Evolutionary conservation across 2,329 filamentous ascomycete genomes (phyloP), one percentile per base, ranked within the genome.

Genomic region (Verticillium isaacii): DNA sequence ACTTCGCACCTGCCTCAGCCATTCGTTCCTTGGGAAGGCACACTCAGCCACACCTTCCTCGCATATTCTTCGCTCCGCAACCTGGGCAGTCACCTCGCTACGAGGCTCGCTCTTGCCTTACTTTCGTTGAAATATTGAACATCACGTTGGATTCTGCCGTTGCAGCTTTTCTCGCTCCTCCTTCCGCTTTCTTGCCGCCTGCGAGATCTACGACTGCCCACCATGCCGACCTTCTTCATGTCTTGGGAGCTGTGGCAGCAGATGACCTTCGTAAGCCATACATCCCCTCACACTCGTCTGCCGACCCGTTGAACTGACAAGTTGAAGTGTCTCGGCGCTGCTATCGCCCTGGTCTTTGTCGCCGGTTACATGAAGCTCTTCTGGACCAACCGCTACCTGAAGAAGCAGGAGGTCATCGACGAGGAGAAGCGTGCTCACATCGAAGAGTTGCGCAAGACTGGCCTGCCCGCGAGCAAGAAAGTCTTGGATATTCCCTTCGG

Each of bases 231-330:
- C 45, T 91, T 92, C 74, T 92, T 90, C 75, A 70, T 80, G 52
- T 81, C 78, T 58, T 96, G 92, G 93, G 79, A 84, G 68, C 78
- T 95, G 69, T 97, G 93, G 93, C 86, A 95, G 81, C 88, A 96
- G 79, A 88, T 97, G 87, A 91, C 88, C 60, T 92, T 96, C 78
- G 93, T 96, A 79, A 81, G 90, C n/a, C 5, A 19, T 45, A 34
- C 12, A 45, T 7, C 29, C 29, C 29, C 29, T 82, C 34, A 7
- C 12, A 17, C 34, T 36, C 11, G 34, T 2, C 6, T 14, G 58
- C 72, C 58, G 17, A 9, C 14, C n/a, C 17, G 17, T 37, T 29
- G 17, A 34, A 5, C 14, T 32, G 54, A 39, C 14, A 41, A 39
- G n/a, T 52, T 19, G 14, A 66, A 96, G 92, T 84, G 92, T 34